Evolutionary conservation across 2,329 filamentous ascomycete genomes (phyloP).

Genomic region (Huntiella savannae): DNA sequence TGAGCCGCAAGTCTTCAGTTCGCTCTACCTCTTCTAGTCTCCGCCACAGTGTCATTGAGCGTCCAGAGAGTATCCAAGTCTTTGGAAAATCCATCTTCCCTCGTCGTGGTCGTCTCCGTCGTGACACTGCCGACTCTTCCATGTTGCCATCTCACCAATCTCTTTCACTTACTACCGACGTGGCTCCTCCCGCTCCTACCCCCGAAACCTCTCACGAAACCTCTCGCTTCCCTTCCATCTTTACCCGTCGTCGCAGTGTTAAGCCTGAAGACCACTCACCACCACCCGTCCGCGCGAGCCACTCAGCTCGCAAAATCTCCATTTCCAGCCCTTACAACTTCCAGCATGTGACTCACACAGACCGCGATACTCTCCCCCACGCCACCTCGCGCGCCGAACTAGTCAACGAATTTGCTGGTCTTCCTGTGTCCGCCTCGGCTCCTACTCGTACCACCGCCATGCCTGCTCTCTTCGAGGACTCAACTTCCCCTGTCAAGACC

Average conservation of each 20-base stretch:
- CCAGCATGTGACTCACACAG: conserved; percentile 42
- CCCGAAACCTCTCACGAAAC: conserved; percentile 1
- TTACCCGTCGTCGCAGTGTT: conserved; percentile 23
- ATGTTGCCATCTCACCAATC: conserved; percentile 3
- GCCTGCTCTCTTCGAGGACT: conserved; percentile 11
- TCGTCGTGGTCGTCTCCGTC: conserved; percentile 29
- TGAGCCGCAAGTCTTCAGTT: conserved; percentile 38
- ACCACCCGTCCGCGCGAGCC: conserved; percentile 11
- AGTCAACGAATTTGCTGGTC: conserved; percentile 21
- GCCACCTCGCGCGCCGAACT: conserved; percentile 23
- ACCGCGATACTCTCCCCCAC: conserved; percentile 27
- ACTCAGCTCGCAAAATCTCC: conserved; percentile 19
- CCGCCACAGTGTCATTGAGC: conserved; percentile 26
- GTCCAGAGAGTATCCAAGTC: conserved; percentile 39
- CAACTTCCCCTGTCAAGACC: conserved; percentile 12
- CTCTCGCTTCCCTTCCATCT: conserved; percentile 25
- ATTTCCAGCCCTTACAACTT: conserved; percentile 50
- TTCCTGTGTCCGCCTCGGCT: conserved; percentile 3
- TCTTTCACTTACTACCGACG: not conserved
- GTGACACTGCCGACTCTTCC: conserved; percentile 24
- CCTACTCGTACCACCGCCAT: conserved; percentile 10
- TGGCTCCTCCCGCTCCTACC: not conserved
- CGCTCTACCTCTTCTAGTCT: conserved; percentile 34
- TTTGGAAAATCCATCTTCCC: conserved; percentile 41
- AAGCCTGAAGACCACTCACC: conserved; percentile 7